Base-by-base conservation (phyloP, 495 filamentous ascomycete species). In the Peziza echinospora region DNA sequence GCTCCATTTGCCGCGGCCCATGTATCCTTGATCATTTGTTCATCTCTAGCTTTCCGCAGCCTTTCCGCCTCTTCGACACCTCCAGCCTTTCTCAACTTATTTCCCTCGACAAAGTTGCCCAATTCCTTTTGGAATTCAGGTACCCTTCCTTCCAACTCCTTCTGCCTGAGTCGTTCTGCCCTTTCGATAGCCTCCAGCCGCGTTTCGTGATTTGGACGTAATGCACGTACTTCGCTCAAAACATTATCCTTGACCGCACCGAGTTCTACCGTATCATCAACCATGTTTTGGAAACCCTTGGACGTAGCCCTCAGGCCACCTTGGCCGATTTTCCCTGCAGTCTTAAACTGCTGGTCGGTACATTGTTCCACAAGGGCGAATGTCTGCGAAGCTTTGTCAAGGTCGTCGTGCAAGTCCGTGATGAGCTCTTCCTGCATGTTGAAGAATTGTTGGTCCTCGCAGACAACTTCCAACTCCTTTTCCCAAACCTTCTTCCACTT, bases 401-500 rank as follows among this genome's bases (percentile, higher is more conserved):
- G 67, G 64, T 99, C 89, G 50, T 93, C 85, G 51, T 91, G 75
- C 41, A 99, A 63, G 65, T 99, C 89, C 8, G 84, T 75, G 47
- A 82, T 80, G 21, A 96, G 71, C 37, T 93, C 89, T 62, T 99
- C 89, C 63, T 91, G 83, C 67, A 93, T 78, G 16, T 82, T 89
- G 45, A 96, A 71, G 55, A 92, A 76, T 56, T 96, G 87, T 54
- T 85, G 77, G 51, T 93, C 91, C 52, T 86, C 83, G 64, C 86
- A 96, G 11, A 99, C 89, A 42, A 84, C 71, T 61, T 93, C 78
- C 41, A 99, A 67, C 56, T 96, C 85, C 63, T 84, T 81, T 71
- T 94, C 85, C 89, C 91, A 96, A 49, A 96, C 89, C 70, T 93
- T 93, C 21, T 81, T 91, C 84, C 89, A 99, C 41, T 93, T 65